A percentile compares a stretch with the other conserved stretches of the same genome.
These are phyloP conservation scores for Chenopodium formosanum DNA, from an alignment of 148 eudicot species.

Conservation along the genomic window DNA sequence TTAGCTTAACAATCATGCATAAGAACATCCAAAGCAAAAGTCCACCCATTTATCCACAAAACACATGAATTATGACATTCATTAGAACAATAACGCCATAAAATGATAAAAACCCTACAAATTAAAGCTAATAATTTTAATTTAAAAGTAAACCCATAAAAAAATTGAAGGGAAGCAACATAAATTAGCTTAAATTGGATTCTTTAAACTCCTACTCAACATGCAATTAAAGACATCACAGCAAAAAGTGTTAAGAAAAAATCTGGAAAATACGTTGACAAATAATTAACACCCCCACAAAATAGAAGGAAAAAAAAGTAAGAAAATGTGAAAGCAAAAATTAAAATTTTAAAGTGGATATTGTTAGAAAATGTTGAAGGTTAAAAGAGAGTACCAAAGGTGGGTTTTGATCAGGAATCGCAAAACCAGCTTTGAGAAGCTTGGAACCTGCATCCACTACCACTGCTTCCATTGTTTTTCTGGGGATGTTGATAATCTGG, in stretches of 20 bases:
- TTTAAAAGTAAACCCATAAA: not conserved
- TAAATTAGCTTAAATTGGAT: not conserved
- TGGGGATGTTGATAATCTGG: not conserved
- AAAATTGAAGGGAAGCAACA: not conserved
- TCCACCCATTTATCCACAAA: not conserved
- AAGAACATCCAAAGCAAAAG: not conserved
- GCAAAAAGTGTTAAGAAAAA: not conserved
- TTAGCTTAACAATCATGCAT: not conserved
- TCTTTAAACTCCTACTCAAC: not conserved
- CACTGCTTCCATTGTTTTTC: slow-evolving; percentile 63
- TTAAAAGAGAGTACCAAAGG: slow-evolving; percentile 46
- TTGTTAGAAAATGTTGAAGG: not conserved
- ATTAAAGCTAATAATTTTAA: not conserved
- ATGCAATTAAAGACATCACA: not conserved
- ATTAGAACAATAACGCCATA: not conserved
- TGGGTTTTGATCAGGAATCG: slow-evolving; percentile 80
- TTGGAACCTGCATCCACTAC: slow-evolving; percentile 78
- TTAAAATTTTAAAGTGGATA: not conserved
- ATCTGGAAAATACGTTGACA: not conserved
- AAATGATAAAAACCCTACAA: not conserved
- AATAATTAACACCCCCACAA: not conserved
- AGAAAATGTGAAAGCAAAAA: not conserved
- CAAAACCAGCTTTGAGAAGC: slow-evolving; percentile 84
- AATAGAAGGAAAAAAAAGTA: not conserved
- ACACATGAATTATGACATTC: not conserved